Evolutionary conservation across 1,139 yeast genomes (phyloP).

Genomic region (Suhomyces wounanorum): DNA sequence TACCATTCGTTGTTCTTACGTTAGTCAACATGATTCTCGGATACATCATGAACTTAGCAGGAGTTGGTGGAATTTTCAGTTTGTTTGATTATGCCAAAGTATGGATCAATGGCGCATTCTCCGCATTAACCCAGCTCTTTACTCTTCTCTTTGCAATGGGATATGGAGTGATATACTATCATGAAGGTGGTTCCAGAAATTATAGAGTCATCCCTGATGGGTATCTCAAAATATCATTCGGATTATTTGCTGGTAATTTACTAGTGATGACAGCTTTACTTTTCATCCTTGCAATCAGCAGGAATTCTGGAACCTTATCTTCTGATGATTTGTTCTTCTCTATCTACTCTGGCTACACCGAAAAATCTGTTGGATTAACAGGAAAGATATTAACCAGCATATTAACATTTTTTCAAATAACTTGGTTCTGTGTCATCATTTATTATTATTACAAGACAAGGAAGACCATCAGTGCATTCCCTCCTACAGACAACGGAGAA

Average conservation of each 20-base stretch:
- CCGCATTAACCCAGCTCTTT: constrained; percentile 13
- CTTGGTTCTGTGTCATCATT: constrained; percentile 23
- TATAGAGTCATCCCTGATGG: constrained; percentile 31
- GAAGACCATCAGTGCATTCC: constrained; percentile 32
- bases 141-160: constrained; percentile 42
- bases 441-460: constrained; percentile 32
- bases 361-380: not conserved
- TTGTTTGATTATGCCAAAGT: constrained; percentile 19
- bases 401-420: not conserved
- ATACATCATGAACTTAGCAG: constrained; percentile 23
- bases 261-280: not conserved
- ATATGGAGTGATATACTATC: constrained; percentile 40
- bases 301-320: not conserved
- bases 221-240: constrained; percentile 21
- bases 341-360: not conserved
- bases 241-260: constrained; percentile 14
- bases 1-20: constrained; percentile 24
- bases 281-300: not conserved
- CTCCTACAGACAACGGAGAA: constrained; percentile 28
- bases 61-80: constrained; percentile 17
- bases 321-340: constrained; percentile 1
- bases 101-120: not conserved
- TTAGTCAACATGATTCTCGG: constrained; percentile 16
- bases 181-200: constrained; percentile 27
- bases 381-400: not conserved